Evolutionary conservation across 2,329 filamentous ascomycete species (phyloP).

Genomic region (Tolypocladium album): DNA sequence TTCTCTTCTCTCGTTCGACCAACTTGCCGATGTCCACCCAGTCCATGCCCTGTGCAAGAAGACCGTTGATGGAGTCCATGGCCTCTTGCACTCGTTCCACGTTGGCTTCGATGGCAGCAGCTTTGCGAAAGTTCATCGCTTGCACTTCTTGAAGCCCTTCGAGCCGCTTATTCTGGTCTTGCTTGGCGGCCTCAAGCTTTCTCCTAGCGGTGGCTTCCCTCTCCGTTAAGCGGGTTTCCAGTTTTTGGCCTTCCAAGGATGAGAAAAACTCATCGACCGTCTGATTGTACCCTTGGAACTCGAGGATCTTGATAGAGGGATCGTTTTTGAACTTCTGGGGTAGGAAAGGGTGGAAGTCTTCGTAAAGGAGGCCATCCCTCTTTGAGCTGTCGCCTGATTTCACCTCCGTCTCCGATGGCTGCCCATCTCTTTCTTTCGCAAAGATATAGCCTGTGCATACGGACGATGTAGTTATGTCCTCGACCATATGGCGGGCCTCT

Average conservation of each 20-base stretch:
- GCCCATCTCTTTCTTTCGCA: constrained; percentile 46
- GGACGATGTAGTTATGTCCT: constrained; percentile 55
- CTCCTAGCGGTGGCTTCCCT: constrained; percentile 70
- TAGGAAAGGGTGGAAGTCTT: constrained; percentile 91
- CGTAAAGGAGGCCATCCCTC: constrained; percentile 56
- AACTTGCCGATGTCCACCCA: constrained; percentile 87
- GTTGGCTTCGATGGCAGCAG: constrained; percentile 83
- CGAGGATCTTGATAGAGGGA: constrained; percentile 54
- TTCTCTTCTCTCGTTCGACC: constrained; percentile 75
- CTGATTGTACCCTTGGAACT: constrained; percentile 79
- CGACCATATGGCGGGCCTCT: constrained; percentile 59
- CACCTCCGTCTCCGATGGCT: constrained; percentile 6
- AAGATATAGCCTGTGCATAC: constrained; percentile 78
- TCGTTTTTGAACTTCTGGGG: constrained; percentile 70
- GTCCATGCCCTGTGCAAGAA: constrained; percentile 93
- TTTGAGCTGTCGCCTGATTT: constrained; percentile 22
- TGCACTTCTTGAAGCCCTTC: constrained; percentile 76
- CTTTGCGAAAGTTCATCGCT: constrained; percentile 75
- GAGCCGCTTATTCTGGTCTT: constrained; percentile 76
- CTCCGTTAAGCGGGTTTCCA: constrained; percentile 75
- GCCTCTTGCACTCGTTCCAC: constrained; percentile 85
- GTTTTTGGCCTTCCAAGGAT: constrained; percentile 85
- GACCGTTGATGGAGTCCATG: constrained; percentile 80
- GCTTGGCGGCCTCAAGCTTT: constrained; percentile 74
- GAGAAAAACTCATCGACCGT: constrained; percentile 97